Evolutionary conservation across 2,329 filamentous ascomycete genomes (phyloP).

Genomic region (Aspergillus clavatus): DNA sequence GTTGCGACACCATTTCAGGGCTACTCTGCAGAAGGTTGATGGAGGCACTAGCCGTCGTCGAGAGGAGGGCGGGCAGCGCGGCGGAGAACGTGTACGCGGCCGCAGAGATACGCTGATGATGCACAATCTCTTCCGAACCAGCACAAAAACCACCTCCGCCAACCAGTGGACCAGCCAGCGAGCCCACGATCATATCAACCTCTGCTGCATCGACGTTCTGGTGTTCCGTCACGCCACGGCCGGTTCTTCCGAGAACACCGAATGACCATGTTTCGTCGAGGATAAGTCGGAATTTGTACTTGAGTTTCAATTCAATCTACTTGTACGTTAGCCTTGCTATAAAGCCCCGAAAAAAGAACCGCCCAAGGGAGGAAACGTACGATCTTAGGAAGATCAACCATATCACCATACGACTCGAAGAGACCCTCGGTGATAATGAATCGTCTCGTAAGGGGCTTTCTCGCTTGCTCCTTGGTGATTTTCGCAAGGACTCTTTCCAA

Average conservation of each 20-base stretch:
- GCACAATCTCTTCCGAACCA: slow-evolving; percentile 82
- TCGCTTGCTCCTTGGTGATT: slow-evolving; percentile 80
- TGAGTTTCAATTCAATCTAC: slow-evolving; percentile 83
- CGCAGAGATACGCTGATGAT: slow-evolving; percentile 91
- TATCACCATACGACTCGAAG: slow-evolving; percentile 86
- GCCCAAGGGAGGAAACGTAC: slow-evolving; percentile 48
- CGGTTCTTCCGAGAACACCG: slow-evolving; percentile 85
- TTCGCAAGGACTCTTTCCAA: slow-evolving; percentile 79
- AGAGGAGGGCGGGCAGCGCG: slow-evolving; percentile 85
- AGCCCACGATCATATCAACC: slow-evolving; percentile 96
- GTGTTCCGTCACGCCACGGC: slow-evolving; percentile 87
- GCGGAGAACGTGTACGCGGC: slow-evolving; percentile 94
- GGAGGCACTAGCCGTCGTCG: slow-evolving; percentile 92
- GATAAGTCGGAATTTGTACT: slow-evolving; percentile 97
- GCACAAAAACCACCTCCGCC: slow-evolving; percentile 95
- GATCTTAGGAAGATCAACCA: slow-evolving; percentile 77
- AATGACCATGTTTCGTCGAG: slow-evolving; percentile 98
- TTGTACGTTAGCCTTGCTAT: slow-evolving; percentile 6
- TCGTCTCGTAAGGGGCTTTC: slow-evolving; percentile 81
- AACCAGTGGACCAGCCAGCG: slow-evolving; percentile 81
- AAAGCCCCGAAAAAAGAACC: no score
- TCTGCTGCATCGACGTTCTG: slow-evolving; percentile 92
- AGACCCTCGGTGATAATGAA: slow-evolving; percentile 96
- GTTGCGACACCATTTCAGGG: slow-evolving; percentile 71
- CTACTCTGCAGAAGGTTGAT: slow-evolving; percentile 79